Base-by-base conservation (phyloP, 1,284 basidiomycete genomes). In the Schizophyllum commune region DNA sequence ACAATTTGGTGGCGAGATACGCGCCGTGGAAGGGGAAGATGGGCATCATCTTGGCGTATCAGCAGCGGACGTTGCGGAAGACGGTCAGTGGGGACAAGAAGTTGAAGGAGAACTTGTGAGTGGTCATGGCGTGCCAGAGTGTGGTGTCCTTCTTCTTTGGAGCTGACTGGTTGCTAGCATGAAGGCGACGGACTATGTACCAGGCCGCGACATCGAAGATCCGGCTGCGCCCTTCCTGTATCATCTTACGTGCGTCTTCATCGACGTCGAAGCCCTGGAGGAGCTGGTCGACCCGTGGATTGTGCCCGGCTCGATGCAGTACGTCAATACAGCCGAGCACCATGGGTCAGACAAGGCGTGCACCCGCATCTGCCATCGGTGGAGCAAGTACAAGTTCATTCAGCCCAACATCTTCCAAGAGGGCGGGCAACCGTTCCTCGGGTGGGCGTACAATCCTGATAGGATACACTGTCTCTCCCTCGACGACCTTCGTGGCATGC, bases 1-100 rank as follows among this genome's bases (percentile, higher is more conserved):
- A 82, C 67, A 74, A 80, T 52, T 64, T 90, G 1, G 77, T 82
- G 63, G 87, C 85, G 15, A 85, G 83, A 68, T 89, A 88, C 65
- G 79, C 86, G 76, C 75, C 73, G 13, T 71, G 79, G 62, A 67
- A 77, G 17, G 75, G 74, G 1, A 70, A 71, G 22, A 73, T 77
- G n/a, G 84, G 83, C 3, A 83, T 90, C 60, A 79, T 83, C 69
- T 78, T 90, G 19, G 77, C 80, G 0, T 88, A 81, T 67, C 68
- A 78, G 9, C 73, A 74, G 27, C 71, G 76, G 55, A 75, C 75
- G 59, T 72, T 70, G 51, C 56, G 56, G 56, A 33, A 63, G 58
- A 54, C 39, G 52, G 9, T 61, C 57, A 13, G 11, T 19, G 19
- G 27, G 19, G 63, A 63, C 56, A 62, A 61, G 21, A 61, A 55